A percentile compares a stretch with the other conserved stretches of the same genome.
Evolutionary conservation across 2,329 filamentous ascomycete species (phyloP).

Genomic region (Drechslerella coelobrocha): DNA sequence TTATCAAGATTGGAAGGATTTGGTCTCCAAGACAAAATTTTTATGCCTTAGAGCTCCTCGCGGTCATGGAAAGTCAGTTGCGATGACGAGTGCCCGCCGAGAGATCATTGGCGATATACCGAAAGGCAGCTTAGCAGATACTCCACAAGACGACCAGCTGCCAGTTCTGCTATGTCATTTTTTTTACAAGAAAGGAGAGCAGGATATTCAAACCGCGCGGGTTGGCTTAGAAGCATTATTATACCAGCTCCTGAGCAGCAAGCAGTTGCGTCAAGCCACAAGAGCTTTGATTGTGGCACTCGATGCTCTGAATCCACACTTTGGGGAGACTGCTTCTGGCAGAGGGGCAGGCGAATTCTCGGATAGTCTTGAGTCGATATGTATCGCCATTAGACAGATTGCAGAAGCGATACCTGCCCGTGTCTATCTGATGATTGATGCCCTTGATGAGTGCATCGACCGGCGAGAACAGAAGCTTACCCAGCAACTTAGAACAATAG

Average conservation of each 20-base stretch:
- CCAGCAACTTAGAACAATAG: slow-evolving; percentile 6
- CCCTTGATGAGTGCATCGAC: slow-evolving; percentile 28
- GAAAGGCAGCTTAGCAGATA: slow-evolving; percentile 1
- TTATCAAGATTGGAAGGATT: slow-evolving; percentile 20
- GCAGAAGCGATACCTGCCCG: slow-evolving; percentile 15
- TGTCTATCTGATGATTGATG: slow-evolving; percentile 39
- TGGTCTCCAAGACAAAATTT: slow-evolving; percentile 10
- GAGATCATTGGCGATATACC: slow-evolving; percentile 20
- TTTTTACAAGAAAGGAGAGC: slow-evolving; percentile 40
- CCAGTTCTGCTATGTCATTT: slow-evolving; percentile 22
- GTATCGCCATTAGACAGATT: slow-evolving; percentile 10
- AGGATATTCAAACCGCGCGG: slow-evolving; percentile 29
- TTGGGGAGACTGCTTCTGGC: slow-evolving; percentile 8
- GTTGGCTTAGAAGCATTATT: slow-evolving; percentile 19
- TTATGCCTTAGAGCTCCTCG: slow-evolving; percentile 23
- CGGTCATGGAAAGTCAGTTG: slow-evolving; percentile 31
- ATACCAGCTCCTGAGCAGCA: slow-evolving; percentile 16
- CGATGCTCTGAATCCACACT: slow-evolving; percentile 19
- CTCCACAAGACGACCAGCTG: neutral
- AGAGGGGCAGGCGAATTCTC: neutral
- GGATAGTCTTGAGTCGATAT: slow-evolving; percentile 9
- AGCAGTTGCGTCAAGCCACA: slow-evolving; percentile 6
- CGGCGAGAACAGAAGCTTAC: slow-evolving; percentile 6
- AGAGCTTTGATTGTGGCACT: neutral
- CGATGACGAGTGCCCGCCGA: slow-evolving; percentile 18